Percentiles rank a stretch among this genome's conserved stretches.
These are phyloP conservation scores for Coelastrella sp. DNA, from an alignment of 139 green algal species.

Conservation along the genomic window DNA sequence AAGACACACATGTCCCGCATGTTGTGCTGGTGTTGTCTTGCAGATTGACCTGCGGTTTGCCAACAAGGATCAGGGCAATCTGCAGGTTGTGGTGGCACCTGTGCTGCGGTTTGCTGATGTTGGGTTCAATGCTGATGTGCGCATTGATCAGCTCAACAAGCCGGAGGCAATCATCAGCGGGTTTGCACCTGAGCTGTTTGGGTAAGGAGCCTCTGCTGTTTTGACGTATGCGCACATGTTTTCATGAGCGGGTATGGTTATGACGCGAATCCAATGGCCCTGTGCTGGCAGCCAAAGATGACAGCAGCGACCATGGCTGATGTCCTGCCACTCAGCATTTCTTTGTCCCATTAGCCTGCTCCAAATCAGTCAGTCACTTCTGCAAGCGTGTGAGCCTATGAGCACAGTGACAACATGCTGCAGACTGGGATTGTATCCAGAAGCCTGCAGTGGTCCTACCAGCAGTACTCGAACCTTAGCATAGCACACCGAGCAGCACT, in stretches of 20 bases:
- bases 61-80: conserved; percentile 74
- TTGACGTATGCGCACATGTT: not conserved
- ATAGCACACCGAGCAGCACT: not conserved
- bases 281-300: too few species aligned
- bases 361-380: too few species aligned
- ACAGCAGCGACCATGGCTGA: too few species aligned
- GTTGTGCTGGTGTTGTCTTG: not conserved
- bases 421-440: too few species aligned
- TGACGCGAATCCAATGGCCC: not conserved
- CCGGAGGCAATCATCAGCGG: conserved; percentile 88
- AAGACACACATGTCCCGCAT: not conserved
- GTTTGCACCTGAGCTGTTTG: conserved; percentile 93
- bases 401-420: too few species aligned
- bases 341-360: too few species aligned
- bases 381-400: too few species aligned
- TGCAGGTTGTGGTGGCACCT: conserved; percentile 92
- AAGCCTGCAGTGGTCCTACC: not conserved
- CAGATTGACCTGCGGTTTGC: conserved; percentile 93
- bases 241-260: not conserved
- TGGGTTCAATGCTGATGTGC: conserved; percentile 74
- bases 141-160: conserved; percentile 77
- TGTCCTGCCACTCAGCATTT: too few species aligned
- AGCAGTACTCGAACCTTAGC: not conserved
- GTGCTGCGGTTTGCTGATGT: conserved; percentile 82
- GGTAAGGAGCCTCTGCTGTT: conserved; percentile 26